These are phyloP conservation scores for Ballota nigra DNA, from an alignment of 257 asterid genomes.

Conservation along the genomic window DNA sequence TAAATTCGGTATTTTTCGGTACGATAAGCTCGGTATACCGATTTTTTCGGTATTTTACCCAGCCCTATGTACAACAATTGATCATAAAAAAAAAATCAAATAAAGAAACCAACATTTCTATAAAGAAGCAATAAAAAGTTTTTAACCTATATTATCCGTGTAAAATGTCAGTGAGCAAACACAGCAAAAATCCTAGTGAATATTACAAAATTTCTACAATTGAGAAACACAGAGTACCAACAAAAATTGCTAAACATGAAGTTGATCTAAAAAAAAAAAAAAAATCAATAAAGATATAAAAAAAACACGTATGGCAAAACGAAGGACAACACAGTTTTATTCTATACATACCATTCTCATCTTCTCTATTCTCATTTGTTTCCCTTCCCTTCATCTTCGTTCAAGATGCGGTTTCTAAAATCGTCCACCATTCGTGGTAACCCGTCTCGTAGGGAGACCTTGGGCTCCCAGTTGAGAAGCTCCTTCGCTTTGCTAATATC, in stretches of 20 bases:
- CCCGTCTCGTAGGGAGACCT: conserved; percentile 71
- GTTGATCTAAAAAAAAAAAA: conserved; percentile 11
- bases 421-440: conserved; percentile 90
- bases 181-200: conserved; percentile 23
- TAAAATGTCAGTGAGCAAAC: conserved; percentile 18
- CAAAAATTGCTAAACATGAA: conserved; percentile 7
- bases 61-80: background rate
- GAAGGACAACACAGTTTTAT: conserved; percentile 23
- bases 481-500: conserved; percentile 92
- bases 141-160: background rate
- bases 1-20: too few relatives aligned
- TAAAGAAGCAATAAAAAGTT: background rate
- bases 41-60: too few relatives aligned
- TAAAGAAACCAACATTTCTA: background rate
- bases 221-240: conserved; percentile 3
- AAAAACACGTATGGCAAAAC: conserved; percentile 15
- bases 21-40: too few relatives aligned
- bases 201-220: conserved; percentile 22
- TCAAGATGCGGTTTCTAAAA: conserved; percentile 88
- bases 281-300: conserved; percentile 26
- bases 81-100: background rate
- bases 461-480: conserved; percentile 96
- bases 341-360: conserved; percentile 26
- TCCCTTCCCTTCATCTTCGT: conserved; percentile 96
- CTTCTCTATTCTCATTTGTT: conserved; percentile 27